Conservation (phyloP, 768 basidiomycete species). For the Leccinum imitatum region DNA sequence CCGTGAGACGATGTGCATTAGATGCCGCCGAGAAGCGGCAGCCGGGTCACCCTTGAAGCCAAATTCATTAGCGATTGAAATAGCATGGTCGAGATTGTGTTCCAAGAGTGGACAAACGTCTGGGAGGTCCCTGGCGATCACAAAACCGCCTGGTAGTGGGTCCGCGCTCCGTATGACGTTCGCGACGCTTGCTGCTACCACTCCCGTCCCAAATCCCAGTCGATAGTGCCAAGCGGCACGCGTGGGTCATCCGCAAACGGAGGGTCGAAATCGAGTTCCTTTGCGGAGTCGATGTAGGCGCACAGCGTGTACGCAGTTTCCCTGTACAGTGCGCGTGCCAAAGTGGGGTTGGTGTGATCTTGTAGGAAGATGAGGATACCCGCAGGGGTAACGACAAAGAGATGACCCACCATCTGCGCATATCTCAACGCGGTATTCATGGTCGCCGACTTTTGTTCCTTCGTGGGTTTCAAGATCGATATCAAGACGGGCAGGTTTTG, state of each 20-base stretch:
- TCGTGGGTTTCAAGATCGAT: constrained; percentile 91
- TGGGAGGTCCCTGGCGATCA: constrained; percentile 72
- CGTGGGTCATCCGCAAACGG: constrained; percentile 36
- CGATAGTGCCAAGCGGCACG: constrained; percentile 46
- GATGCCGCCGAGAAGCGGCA: not conserved
- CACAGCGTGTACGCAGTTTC: constrained; percentile 68
- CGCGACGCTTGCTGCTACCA: constrained; percentile 53
- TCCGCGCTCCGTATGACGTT: constrained; percentile 34
- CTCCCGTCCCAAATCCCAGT: constrained; percentile 81
- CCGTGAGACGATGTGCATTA: constrained; percentile 67
- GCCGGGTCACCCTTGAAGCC: not conserved
- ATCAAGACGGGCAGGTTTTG: constrained; percentile 73
- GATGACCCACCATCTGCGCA: constrained; percentile 65
- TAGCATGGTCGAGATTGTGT: constrained; percentile 40
- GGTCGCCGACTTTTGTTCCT: constrained; percentile 77
- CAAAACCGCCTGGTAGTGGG: constrained; percentile 17
- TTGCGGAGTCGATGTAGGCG: constrained; percentile 48
- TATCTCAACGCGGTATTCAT: constrained; percentile 78
- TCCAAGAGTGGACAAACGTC: constrained; percentile 61
- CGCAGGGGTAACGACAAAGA: too few species aligned
- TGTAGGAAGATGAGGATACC: too few species aligned
- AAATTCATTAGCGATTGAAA: constrained; percentile 41
- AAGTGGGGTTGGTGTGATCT: constrained; percentile 1
- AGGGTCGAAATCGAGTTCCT: constrained; percentile 52
- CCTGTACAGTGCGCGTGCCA: constrained; percentile 41